Evolutionary conservation across 345 rosid species (phyloP), one percentile per base, ranked within the genome.

Genomic region (Brassica incana): DNA sequence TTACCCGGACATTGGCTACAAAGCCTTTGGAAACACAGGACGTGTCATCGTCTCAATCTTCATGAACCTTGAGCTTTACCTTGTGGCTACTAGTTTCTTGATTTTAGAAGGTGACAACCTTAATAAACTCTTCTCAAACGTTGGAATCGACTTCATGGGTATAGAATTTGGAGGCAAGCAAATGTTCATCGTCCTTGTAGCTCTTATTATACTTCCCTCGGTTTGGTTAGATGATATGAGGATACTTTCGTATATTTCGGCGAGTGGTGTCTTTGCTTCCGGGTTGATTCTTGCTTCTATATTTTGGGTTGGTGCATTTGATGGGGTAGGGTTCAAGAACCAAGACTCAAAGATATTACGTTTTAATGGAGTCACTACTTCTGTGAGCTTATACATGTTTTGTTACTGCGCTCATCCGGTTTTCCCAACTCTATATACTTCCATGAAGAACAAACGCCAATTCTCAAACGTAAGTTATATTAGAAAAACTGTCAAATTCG

Each of bases 341-440:
- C 82, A 69, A 48, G 95, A 92, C 30, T 50, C 81, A 2, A 77
- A 69, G 6, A 40, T 76, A 2, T 36, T 94, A 23, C 84, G 87
- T 40, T 81, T 81, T 87, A 78, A 72, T 10, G 95, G 97, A 79
- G 76, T 92, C 27, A 83, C 92, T 2, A 91, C 92, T 7, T 89
- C 98, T 0, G 83, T 94, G 58, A 94, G 98, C 78, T 88, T 94
- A 76, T 94, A 90, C 29, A 87, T 90, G n/a, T 94, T 94, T 83
- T 94, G 98, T 74, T 94, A 87, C 14, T 91, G 98, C 23, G 97
- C 97, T 1, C 98, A 94, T 79, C 98, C 98, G 0, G 95, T 94
- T 50, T 94, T 92, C 69, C 98, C 98, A 3, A 90, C 92, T 7
- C 84, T 94, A 2, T 94, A 94, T 84, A 87, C 81, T 76, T 91